Evolutionary conservation across 352 stramenopile genomes (phyloP), one percentile per base, ranked within the genome.

Genomic region (Globisporangium irregulare): DNA sequence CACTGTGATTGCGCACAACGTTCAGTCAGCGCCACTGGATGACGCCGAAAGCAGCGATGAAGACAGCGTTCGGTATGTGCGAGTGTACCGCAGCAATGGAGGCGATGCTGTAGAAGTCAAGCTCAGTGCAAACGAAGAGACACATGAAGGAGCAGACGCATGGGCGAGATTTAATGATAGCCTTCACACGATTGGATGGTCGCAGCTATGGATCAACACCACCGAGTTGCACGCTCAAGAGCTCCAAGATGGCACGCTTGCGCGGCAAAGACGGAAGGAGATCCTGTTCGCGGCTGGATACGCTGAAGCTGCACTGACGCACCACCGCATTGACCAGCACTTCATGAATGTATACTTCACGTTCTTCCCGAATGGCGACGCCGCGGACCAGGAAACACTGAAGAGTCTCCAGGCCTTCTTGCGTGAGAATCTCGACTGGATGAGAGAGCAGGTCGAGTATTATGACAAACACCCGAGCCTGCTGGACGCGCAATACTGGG

Each of bases 321-420:
- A 89, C 53, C 76, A 77, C n/a, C 80, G 80, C 22, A 92, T 92
- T 54, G 76, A 87, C 66, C 61, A 89, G 60, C 83, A 92, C 66
- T 90, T 81, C 58, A 64, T 66, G 59, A 89, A 90, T 56, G 76
- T 86, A 15, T 80, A 78, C 41, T 25, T 71, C 12, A 79, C 78
- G 62, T 82, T 89, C 73, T 88, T 85, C 63, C 70, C 70, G 18
- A 77, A 70, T n/a, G 64, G 66, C 27, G 71, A 81, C 41, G 56
- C 72, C 5, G 59, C 57, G 1, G 79, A 84, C 29, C 68, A 73
- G 9, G 68, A 74, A 20, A 76, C 71, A 0, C 43, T 79, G 9
- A 51, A 59, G 3, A 65, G 62, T 6, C 59, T 90, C 4, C 68
- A 79, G 32, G 36, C 43, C 0, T 90, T 89, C 62, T 71, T 86